Base-by-base conservation (phyloP, 2,329 filamentous ascomycete genomes). In the Nemania sp. region DNA sequence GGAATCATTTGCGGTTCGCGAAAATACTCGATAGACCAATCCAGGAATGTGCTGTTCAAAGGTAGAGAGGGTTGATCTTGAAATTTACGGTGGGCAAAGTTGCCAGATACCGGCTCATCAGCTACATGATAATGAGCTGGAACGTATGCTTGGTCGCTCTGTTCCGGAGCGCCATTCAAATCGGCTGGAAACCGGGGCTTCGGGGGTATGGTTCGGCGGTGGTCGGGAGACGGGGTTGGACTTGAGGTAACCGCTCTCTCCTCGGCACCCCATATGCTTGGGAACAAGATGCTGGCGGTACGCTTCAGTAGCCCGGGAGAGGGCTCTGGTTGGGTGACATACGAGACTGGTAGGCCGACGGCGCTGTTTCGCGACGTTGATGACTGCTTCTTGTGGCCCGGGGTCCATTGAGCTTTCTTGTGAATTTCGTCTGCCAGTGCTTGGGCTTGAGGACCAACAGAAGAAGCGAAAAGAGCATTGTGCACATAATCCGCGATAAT, bases 1-100 rank as follows among this genome's bases (percentile, higher is more conserved):
- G 91, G 88, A 68, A 94, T 95, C 94, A 99, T 97, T 72, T 99
- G 94, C 26, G 94, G 94, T 71, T 97, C 92, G 24, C 92, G 90
- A 79, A 97, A 99, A 70, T 99, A 97, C 71, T 93, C 93, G 39
- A 94, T 91, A 3, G 92, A 96, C 92, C 93, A 99, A 60, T 96
- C 90, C 59, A 96, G 80, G 71, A 97, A 96, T 7, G 81, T 86
- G 69, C 91, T 96, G 55, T 82, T 81, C 15, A 99, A 72, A 1
- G 94, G 94, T 23, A 97, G 80, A 11, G 71, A 73, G 1, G 89
- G 87, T 8, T 77, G 64, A 48, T 83, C 76, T 1, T 79, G 76
- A 24, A 83, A 69, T 56, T 86, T 80, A 53, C 86, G 82, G 45
- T 83, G 77, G 59, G 83, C 75, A 66, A 89, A 96, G 0, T 86